Conservation (phyloP, 106 monocot species). For the Acanthochlamys bracteata region DNA sequence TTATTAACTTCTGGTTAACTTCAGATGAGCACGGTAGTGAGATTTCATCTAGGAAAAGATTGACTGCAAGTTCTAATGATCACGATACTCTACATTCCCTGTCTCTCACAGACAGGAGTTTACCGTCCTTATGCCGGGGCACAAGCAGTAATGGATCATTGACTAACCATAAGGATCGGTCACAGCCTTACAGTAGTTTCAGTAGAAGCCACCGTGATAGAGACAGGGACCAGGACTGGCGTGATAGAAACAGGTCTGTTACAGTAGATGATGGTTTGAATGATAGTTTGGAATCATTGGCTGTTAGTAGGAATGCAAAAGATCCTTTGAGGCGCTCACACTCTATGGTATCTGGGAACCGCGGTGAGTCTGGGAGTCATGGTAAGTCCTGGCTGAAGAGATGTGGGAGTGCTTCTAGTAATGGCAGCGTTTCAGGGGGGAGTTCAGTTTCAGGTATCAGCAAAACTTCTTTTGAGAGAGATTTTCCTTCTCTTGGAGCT, state of each 20-base stretch:
- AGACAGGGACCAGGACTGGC: slow-evolving; percentile 42
- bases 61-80: slow-evolving; percentile 19
- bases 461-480: slow-evolving; percentile 55
- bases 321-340: slow-evolving; percentile 38
- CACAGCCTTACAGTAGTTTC: slow-evolving; percentile 47
- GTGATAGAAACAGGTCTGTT: slow-evolving; percentile 36
- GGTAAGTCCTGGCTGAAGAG: slow-evolving; percentile 37
- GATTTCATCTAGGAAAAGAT: slow-evolving; percentile 20
- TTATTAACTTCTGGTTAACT: neutral
- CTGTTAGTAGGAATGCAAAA: slow-evolving; percentile 26
- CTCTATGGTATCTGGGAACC: slow-evolving; percentile 28
- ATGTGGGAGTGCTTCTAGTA: slow-evolving; percentile 20
- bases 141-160: slow-evolving; percentile 30
- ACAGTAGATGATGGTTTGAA: slow-evolving; percentile 28
- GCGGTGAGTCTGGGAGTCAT: slow-evolving; percentile 26
- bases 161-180: slow-evolving; percentile 25
- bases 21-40: slow-evolving; percentile 29
- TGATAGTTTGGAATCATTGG: slow-evolving; percentile 24
- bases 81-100: slow-evolving; percentile 18
- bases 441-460: slow-evolving; percentile 9
- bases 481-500: slow-evolving; percentile 74
- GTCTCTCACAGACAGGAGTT: slow-evolving; percentile 5
- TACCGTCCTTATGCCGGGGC: slow-evolving; percentile 22
- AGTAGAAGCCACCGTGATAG: slow-evolving; percentile 37
- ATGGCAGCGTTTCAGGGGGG: slow-evolving; percentile 21